phyloP scores from a whole-genome alignment of 2,329 filamentous ascomycete genomes.

The Paracorniculantispora psalliotae region DNA sequence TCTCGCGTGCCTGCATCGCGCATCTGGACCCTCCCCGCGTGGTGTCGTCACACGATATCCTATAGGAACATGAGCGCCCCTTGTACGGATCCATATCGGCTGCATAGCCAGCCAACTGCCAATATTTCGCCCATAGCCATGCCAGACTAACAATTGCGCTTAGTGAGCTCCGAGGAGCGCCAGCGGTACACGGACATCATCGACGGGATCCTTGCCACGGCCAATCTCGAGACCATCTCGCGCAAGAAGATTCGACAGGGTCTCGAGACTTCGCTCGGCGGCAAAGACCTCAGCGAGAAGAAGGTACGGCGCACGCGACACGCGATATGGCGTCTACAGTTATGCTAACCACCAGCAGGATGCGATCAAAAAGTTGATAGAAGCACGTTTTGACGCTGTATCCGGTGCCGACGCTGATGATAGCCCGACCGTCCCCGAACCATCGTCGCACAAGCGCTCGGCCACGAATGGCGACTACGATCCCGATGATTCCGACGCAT shows the following conservation, averaged over 20 bases:
- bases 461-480: conserved; percentile 30
- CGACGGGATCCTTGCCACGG: conserved; percentile 52
- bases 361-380: conserved; percentile 67
- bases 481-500: conserved; percentile 43
- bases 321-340: not conserved
- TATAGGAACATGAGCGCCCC: conserved; percentile 21
- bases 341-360: conserved; percentile 37
- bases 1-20: not conserved
- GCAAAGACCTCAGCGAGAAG: conserved; percentile 53
- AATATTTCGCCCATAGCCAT: not conserved
- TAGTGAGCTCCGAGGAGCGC: conserved; percentile 48
- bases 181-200: conserved; percentile 53
- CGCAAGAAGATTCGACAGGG: conserved; percentile 58
- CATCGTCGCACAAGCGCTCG: conserved; percentile 30
- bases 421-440: conserved; percentile 32
- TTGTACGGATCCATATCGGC: conserved; percentile 17
- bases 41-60: not conserved
- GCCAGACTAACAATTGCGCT: conserved; percentile 5
- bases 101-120: not conserved
- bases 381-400: conserved; percentile 68
- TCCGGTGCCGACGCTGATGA: conserved; percentile 47
- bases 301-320: conserved; percentile 39
- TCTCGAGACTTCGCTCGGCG: conserved; percentile 49
- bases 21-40: not conserved
- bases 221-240: conserved; percentile 58